Evolutionary conservation across 2,329 filamentous ascomycete genomes (phyloP), one percentile per base, ranked within the genome.

Genomic region (Septoria petroselini): DNA sequence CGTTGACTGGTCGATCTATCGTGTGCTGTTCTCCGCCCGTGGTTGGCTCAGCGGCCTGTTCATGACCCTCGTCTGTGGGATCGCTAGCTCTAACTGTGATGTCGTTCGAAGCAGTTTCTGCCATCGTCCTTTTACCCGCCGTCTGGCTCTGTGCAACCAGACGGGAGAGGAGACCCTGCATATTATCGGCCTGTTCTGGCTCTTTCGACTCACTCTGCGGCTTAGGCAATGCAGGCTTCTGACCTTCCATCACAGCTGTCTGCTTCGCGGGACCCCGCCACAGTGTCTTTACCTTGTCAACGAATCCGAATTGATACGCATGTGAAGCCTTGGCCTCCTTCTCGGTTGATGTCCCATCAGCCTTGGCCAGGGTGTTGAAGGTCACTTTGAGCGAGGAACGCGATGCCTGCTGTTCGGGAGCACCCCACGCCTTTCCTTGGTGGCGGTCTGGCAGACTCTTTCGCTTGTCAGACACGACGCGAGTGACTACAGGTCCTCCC

Each of bases 321-420:
- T 25, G 18, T 11, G 46, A 23, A 19, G 30, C 30, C 2, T 35
- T 34, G 15, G 21, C 18, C 30, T 29, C 33, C 23, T 49, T 38
- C 45, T 53, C 41, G n/a, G 40, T 44, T 14, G 50, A 48, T 14
- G 33, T 42, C 12, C 41, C 27, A 41, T 53, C 50, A 25, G 50
- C 50, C 21, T 53, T 48, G 27, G 27, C 19, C 27, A 48, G 38
- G 18, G 41, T 35, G 5, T 49, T 33, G 17, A 49, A 53, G 6
- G 45, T 49, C 3, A 44, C 50, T n/a, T 41, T 39, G 19, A 31
- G 25, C 35, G 42, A 11, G 38, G 30, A 17, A 18, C 37, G 30
- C 8, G 35, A 19, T 17, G 37, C 25, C 21, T 25, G 14, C 12
- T 41, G 4, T 14, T 39, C n/a, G 15, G 17, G 15, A 14, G 40